These are phyloP conservation scores for Paramecium sonneborni DNA, from an alignment of 73 alveolate genomes.

Conservation along the genomic window DNA sequence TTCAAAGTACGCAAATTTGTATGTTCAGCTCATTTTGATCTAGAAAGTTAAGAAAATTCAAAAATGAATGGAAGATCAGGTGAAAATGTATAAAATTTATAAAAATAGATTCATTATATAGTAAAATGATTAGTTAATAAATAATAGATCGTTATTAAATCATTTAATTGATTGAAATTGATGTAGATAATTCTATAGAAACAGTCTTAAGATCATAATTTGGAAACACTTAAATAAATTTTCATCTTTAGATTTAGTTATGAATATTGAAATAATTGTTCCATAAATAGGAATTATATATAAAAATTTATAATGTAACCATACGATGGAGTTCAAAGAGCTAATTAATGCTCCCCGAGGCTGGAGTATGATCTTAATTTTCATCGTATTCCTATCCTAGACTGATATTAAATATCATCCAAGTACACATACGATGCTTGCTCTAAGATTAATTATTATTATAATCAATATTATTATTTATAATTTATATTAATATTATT, in stretches of 20 bases:
- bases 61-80: neutral
- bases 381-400: slow-evolving; percentile 32
- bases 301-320: neutral
- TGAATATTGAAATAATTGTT: neutral
- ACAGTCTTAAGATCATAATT: neutral
- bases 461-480: neutral
- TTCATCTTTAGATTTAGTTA: neutral
- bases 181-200: neutral
- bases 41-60: neutral
- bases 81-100: neutral
- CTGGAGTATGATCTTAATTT: slow-evolving; percentile 24
- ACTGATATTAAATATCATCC: neutral
- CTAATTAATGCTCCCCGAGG: neutral
- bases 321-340: slow-evolving; percentile 17
- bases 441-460: neutral
- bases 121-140: neutral
- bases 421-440: slow-evolving; percentile 24
- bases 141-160: neutral
- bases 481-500: neutral
- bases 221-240: neutral
- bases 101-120: neutral
- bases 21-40: neutral
- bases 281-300: neutral
- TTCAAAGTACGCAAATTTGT: neutral
- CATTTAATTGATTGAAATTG: neutral